Percentiles rank a stretch among this genome's conserved stretches.
Conservation (phyloP, 2,329 filamentous ascomycete species). For the Thermothelomyces thermophilus region DNA sequence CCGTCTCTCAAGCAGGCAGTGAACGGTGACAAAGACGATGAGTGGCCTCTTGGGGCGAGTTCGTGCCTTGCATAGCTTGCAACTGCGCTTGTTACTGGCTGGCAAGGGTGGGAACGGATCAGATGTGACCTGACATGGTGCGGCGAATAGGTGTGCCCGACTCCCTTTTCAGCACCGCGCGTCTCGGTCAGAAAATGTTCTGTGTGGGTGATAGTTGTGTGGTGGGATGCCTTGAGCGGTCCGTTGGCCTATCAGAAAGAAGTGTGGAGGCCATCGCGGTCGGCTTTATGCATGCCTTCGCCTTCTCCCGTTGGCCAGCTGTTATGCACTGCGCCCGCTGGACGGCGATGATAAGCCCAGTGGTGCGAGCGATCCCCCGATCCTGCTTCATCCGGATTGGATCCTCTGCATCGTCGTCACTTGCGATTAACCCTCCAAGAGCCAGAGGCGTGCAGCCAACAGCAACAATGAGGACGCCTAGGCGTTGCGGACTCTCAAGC, state of each 20-base stretch:
- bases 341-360: slow-evolving; percentile 9
- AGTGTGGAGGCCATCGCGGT: slow-evolving; percentile 13
- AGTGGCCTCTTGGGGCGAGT: slow-evolving; percentile 22
- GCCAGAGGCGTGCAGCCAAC: slow-evolving; percentile 1
- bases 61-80: slow-evolving; percentile 24
- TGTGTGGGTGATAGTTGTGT: slow-evolving; percentile 9
- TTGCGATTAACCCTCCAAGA: slow-evolving; percentile 12
- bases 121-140: slow-evolving; percentile 19
- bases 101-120: neutral
- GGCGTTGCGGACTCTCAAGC: neutral
- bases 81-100: slow-evolving; percentile 22
- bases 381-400: slow-evolving; percentile 14
- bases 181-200: slow-evolving; percentile 10
- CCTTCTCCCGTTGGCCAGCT: slow-evolving; percentile 20
- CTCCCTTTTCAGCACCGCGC: slow-evolving; percentile 14
- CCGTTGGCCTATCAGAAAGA: slow-evolving; percentile 23
- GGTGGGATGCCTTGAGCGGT: slow-evolving; percentile 3
- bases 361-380: slow-evolving; percentile 16
- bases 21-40: too few species aligned
- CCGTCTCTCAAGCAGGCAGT: neutral
- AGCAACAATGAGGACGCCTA: neutral
- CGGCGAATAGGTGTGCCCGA: slow-evolving; percentile 24
- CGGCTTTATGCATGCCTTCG: slow-evolving; percentile 23
- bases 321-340: slow-evolving; percentile 14
- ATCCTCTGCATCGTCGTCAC: slow-evolving; percentile 14